Conservation (phyloP, 129 eudicot genomes). For the Rutidosis leptorrhynchoides region DNA sequence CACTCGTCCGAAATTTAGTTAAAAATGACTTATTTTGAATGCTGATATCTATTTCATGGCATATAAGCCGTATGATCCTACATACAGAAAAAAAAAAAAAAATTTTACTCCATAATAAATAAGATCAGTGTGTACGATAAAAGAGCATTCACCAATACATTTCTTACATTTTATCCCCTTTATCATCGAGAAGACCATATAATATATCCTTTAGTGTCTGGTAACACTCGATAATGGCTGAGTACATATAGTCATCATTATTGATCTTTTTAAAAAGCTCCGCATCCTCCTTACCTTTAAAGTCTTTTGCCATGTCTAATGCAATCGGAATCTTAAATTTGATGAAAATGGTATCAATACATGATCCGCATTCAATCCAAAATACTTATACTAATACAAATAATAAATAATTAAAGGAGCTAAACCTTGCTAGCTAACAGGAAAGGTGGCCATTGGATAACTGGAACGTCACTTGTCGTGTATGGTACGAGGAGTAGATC, state of each 20-base stretch:
- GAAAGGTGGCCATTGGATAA: constrained; percentile 99
- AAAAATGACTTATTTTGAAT: constrained; percentile 47
- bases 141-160: constrained; percentile 4
- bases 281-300: constrained; percentile 70
- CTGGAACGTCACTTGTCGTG: constrained; percentile 59
- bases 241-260: constrained; percentile 78
- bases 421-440: constrained; percentile 97
- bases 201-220: constrained; percentile 68
- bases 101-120: constrained; percentile 2
- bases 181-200: constrained; percentile 50
- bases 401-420: constrained; percentile 5
- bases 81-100: constrained; percentile 15
- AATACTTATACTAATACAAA: constrained; percentile 4
- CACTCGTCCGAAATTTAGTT: constrained; percentile 64
- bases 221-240: constrained; percentile 89
- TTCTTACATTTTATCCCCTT: constrained; percentile 61
- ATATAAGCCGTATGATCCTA: constrained; percentile 63
- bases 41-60: constrained; percentile 65
- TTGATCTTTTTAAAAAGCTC: constrained; percentile 79
- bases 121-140: constrained; percentile 8
- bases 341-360: constrained; percentile 17
- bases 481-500: constrained; percentile 97
- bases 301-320: constrained; percentile 97
- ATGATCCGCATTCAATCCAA: constrained; percentile 8
- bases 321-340: constrained; percentile 86